These are phyloP conservation scores for Chlorophyllum brunneum DNA, from an alignment of 768 basidiomycete species.

Conservation along the genomic window DNA sequence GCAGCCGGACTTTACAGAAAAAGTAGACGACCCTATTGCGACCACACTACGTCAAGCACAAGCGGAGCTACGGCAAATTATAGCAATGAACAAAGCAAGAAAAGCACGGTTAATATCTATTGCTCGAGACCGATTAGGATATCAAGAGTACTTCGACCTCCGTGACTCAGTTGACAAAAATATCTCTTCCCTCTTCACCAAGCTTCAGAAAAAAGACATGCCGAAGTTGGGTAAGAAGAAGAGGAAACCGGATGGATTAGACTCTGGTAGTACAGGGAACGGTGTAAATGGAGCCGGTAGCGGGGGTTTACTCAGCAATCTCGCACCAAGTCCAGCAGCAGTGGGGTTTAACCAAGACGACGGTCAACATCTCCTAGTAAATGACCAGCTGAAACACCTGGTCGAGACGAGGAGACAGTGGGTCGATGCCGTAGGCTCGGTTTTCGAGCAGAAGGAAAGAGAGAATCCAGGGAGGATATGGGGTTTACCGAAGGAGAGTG, in stretches of 20 bases:
- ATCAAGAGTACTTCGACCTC: slow-evolving; percentile 85
- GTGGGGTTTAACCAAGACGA: slow-evolving; percentile 68
- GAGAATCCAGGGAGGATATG: slow-evolving; percentile 65
- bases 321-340: slow-evolving; percentile 64
- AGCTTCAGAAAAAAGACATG: slow-evolving; percentile 78
- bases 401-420: slow-evolving; percentile 76
- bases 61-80: slow-evolving; percentile 68
- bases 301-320: slow-evolving; percentile 27
- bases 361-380: slow-evolving; percentile 56
- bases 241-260: slow-evolving; percentile 40
- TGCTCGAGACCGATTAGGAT: slow-evolving; percentile 83
- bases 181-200: slow-evolving; percentile 68
- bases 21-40: slow-evolving; percentile 93
- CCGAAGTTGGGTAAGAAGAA: slow-evolving; percentile 81
- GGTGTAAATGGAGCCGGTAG: slow-evolving; percentile 26
- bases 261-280: slow-evolving; percentile 19
- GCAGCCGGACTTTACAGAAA: slow-evolving; percentile 70
- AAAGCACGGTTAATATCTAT: slow-evolving; percentile 67
- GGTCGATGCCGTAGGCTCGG: slow-evolving; percentile 69
- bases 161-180: slow-evolving; percentile 87
- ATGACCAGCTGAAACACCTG: slow-evolving; percentile 65
- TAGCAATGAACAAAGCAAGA: slow-evolving; percentile 80
- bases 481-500: slow-evolving; percentile 72
- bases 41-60: slow-evolving; percentile 89
- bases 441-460: slow-evolving; percentile 73